Evolutionary conservation across 2,329 filamentous ascomycete genomes (phyloP).

Genomic region (Fusarium napiforme): DNA sequence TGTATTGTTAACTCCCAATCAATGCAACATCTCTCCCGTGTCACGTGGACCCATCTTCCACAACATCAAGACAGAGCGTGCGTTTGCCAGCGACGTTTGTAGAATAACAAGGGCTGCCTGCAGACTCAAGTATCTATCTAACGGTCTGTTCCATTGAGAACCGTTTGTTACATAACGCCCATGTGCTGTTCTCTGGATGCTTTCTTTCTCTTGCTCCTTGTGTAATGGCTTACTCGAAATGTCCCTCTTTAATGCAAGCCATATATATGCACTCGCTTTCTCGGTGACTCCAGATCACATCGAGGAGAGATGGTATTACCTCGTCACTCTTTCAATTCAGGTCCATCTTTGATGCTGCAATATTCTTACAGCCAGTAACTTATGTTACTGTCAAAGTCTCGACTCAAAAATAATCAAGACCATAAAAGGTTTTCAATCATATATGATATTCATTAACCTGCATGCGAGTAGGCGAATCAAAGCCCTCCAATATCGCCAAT

Average conservation of each 20-base stretch:
- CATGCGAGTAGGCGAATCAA: neutral
- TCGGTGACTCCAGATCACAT: neutral
- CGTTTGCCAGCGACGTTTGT: neutral
- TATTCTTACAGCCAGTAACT: neutral
- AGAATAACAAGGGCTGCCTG: neutral
- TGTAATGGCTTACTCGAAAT: neutral
- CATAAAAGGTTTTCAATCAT: neutral
- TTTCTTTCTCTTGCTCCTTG: neutral
- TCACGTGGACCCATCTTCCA: constrained; percentile 12
- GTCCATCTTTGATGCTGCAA: neutral
- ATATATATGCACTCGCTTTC: neutral
- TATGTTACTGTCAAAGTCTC: neutral
- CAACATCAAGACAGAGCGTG: neutral
- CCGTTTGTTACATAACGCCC: neutral
- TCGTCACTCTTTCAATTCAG: neutral
- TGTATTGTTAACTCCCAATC: constrained; percentile 4
- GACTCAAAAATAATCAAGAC: neutral
- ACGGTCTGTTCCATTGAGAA: neutral
- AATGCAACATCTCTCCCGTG: neutral
- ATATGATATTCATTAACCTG: neutral
- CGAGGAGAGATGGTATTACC: neutral
- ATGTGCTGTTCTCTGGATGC: neutral
- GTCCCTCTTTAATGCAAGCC: neutral
- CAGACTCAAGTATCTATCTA: neutral
- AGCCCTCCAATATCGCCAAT: neutral